Evolutionary conservation across 805 yeast species (phyloP), one percentile per base, ranked within the genome.

Genomic region (Wickerhamomyces silvicola): DNA sequence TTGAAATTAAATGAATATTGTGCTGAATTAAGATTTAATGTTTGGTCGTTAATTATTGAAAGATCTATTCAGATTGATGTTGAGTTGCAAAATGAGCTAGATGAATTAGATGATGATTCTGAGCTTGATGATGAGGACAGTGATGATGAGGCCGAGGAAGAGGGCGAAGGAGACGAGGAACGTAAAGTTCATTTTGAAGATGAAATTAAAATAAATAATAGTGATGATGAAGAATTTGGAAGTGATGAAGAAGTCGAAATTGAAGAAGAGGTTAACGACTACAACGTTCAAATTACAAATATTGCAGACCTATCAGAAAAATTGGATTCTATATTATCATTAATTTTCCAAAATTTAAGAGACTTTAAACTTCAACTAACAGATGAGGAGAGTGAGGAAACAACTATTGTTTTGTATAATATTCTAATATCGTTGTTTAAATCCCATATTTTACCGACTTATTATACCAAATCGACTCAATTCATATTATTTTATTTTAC

Each of bases 381-480:
- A 80, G 48, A 67, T 72, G 9, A 50, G 60, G 69, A 68, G 33
- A 60, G 69, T 16, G 87, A 83, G 10, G 75, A 48, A 19, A 37
- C 71, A 36, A 85, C 87, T 2, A 71, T 85, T 7, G 58, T 67
- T 10, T 60, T 84, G 11, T 90, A 79, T 61, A 80, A 79, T 43
- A 79, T 84, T 3, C 62, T 92, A 35, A 72, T 82, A 1, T 73
- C 88, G 2, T 63, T 84, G 17, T 90, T 90, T 67, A 78, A 77
- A 48, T 70, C 86, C 2, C 92, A 85, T 45, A 72, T 92, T 24
- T 63, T 90, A 39, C 94, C 97, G 16, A 92, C 98, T 2, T 95
- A 88, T 56, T 81, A 81, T 54, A 90, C 97, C 10, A 77, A 84
- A 48, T 79, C 87, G 24, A 78, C 85, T 15, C 98, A 90, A 57